A percentile compares a stretch with the other conserved stretches of the same genome.
Conservation (phyloP, 208 protist genomes). For the Trypanosoma vivax region DNA sequence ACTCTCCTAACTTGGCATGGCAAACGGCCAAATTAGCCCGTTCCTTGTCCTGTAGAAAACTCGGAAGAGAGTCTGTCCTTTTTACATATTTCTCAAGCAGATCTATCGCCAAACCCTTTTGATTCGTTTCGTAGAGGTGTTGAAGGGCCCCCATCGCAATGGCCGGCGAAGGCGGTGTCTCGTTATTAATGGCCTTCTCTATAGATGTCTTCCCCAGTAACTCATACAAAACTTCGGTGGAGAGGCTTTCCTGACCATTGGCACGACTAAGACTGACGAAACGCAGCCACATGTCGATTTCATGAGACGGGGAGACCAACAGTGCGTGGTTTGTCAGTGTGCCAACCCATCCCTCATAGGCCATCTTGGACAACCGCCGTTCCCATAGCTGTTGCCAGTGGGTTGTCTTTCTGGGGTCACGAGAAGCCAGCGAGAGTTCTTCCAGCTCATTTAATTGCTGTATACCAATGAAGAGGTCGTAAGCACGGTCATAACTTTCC, state of each 20-base stretch:
- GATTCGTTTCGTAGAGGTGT: conserved; percentile 81
- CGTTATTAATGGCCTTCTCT: conserved; percentile 39
- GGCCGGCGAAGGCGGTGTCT: conserved; percentile 55
- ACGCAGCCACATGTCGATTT: conserved; percentile 96
- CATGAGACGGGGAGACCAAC: conserved; percentile 87
- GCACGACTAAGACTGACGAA: conserved; percentile 94
- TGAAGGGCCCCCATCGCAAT: conserved; percentile 79
- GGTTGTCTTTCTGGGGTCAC: conserved; percentile 45
- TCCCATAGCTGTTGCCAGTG: conserved; percentile 89
- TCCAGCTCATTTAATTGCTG: conserved; percentile 99
- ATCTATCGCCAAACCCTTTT: conserved; percentile 57
- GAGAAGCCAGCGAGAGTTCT: conserved; percentile 90
- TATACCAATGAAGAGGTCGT: conserved; percentile 93
- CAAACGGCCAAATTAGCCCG: conserved; percentile 63
- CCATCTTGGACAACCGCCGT: conserved; percentile 73
- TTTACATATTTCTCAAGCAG: conserved; percentile 64
- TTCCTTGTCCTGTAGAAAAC: conserved; percentile 3
- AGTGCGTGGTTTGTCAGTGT: conserved; percentile 95
- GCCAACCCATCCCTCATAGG: conserved; percentile 96
- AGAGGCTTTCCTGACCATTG: conserved; percentile 73
- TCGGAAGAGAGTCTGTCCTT: conserved; percentile 30
- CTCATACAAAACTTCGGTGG: conserved; percentile 86
- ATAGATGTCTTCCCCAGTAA: conserved; percentile 76
- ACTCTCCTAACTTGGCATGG: conserved; percentile 79
- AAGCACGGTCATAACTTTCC: conserved; percentile 98